Evolutionary conservation across 192 early-diverging fungal genomes (phyloP).

Genomic region (Backusella liffmaniae): DNA sequence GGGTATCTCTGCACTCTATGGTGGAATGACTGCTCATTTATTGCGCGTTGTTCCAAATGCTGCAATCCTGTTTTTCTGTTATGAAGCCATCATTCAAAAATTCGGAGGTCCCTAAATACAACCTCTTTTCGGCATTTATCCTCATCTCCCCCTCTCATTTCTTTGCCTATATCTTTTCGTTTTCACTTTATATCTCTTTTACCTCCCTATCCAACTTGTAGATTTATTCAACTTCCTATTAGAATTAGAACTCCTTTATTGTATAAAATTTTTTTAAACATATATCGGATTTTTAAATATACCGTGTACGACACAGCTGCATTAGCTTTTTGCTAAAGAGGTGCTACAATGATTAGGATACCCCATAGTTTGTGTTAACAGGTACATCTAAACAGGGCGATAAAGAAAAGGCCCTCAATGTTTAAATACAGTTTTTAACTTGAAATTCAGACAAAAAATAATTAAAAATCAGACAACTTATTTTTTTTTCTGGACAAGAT

Average conservation of each 20-base stretch:
- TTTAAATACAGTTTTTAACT: too few relatives aligned
- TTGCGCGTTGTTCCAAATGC: conserved; percentile 96
- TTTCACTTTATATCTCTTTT: conserved; percentile 4
- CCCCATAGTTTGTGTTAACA: not conserved
- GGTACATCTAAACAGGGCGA: not conserved
- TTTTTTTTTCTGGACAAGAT: too few relatives aligned
- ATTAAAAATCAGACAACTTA: too few relatives aligned
- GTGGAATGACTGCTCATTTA: conserved; percentile 92
- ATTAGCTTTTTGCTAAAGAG: not conserved
- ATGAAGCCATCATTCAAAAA: conserved; percentile 69
- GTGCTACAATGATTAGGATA: not conserved
- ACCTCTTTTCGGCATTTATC: not conserved
- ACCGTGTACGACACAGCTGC: not conserved
- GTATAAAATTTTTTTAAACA: not conserved
- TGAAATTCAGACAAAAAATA: too few relatives aligned
- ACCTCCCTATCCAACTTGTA: not conserved
- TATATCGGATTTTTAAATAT: not conserved
- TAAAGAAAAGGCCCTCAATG: not conserved
- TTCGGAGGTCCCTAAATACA: conserved; percentile 28
- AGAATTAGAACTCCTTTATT: not conserved
- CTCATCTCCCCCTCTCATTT: not conserved
- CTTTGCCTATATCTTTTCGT: not conserved
- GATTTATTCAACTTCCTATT: not conserved
- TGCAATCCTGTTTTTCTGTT: conserved; percentile 89
- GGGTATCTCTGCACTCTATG: conserved; percentile 83